phyloP scores from a whole-genome alignment of 2,329 filamentous ascomycete genomes.

The Dactylonectria macrodidyma region DNA sequence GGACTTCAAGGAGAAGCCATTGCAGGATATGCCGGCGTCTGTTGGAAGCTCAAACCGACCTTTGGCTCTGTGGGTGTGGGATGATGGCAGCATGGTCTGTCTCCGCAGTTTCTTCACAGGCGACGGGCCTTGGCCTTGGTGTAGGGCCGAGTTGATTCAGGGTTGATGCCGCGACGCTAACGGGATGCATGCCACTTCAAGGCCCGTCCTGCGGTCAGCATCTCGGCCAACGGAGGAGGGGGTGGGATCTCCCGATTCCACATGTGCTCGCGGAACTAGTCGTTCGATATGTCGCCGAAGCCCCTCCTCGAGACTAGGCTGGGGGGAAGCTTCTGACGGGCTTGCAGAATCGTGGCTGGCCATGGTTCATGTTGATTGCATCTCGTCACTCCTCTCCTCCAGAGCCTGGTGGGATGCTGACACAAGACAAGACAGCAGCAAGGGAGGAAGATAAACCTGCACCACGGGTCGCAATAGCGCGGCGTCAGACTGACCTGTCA shows the following conservation, averaged over 20 bases:
- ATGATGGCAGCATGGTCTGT: slow-evolving; percentile 8
- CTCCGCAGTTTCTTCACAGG: neutral
- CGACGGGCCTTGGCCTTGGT: neutral
- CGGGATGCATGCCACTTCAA: slow-evolving; percentile 25
- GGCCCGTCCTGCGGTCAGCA: slow-evolving; percentile 29
- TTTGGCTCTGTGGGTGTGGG: slow-evolving; percentile 12
- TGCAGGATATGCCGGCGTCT: neutral
- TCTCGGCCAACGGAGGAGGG: slow-evolving; percentile 15
- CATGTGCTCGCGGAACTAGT: slow-evolving; percentile 13
- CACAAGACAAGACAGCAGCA: neutral
- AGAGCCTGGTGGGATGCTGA: slow-evolving; percentile 2
- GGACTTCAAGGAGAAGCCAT: neutral
- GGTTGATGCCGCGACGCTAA: slow-evolving; percentile 20
- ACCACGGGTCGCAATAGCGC: slow-evolving; percentile 21
- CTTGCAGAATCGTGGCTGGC: slow-evolving; percentile 5
- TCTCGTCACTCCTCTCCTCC: neutral
- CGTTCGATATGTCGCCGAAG: slow-evolving; percentile 18
- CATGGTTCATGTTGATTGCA: slow-evolving; percentile 14
- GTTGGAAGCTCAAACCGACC: neutral
- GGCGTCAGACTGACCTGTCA: slow-evolving; percentile 18
- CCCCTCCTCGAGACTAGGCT: neutral
- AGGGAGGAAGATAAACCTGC: slow-evolving; percentile 3
- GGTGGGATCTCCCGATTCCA: slow-evolving; percentile 31
- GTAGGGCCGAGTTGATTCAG: slow-evolving; percentile 15
- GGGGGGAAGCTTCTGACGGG: neutral